phyloP scores from a whole-genome alignment of 164 flowering plant genomes.

The Berberis vulgaris region DNA sequence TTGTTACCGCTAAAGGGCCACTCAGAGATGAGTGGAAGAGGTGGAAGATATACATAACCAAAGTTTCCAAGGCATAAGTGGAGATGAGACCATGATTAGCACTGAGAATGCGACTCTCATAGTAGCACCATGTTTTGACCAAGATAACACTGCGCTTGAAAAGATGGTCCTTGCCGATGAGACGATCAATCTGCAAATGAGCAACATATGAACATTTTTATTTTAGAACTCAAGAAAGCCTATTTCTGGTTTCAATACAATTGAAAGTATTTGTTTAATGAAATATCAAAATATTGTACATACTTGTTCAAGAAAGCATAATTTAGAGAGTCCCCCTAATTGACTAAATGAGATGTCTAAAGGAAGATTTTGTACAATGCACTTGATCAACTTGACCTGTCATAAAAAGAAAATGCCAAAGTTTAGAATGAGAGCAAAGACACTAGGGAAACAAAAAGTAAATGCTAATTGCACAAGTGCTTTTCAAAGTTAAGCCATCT shows the following conservation, averaged over 20 bases:
- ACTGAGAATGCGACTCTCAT: constrained; percentile 92
- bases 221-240: not conserved
- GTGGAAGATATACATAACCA: constrained; percentile 77
- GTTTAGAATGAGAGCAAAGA: not conserved
- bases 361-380: constrained; percentile 45
- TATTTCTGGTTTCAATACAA: not conserved
- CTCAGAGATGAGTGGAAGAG: constrained; percentile 49
- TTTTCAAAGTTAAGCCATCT: not conserved
- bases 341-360: constrained; percentile 77
- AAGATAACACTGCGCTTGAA: constrained; percentile 83
- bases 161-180: constrained; percentile 65
- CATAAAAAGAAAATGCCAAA: constrained; percentile 8
- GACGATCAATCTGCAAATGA: constrained; percentile 47
- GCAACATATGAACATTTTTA: not conserved
- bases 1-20: constrained; percentile 70
- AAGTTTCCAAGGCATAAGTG: constrained; percentile 85
- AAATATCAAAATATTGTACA: not conserved
- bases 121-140: constrained; percentile 92
- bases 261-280: no score
- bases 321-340: constrained; percentile 54
- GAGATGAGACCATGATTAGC: constrained; percentile 93
- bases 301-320: constrained; percentile 71
- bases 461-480: not conserved
- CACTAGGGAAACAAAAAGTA: no score
- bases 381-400: constrained; percentile 76